phyloP scores from a whole-genome alignment of 371 early-diverging fungal genomes.

The Parasitella parasitica region DNA sequence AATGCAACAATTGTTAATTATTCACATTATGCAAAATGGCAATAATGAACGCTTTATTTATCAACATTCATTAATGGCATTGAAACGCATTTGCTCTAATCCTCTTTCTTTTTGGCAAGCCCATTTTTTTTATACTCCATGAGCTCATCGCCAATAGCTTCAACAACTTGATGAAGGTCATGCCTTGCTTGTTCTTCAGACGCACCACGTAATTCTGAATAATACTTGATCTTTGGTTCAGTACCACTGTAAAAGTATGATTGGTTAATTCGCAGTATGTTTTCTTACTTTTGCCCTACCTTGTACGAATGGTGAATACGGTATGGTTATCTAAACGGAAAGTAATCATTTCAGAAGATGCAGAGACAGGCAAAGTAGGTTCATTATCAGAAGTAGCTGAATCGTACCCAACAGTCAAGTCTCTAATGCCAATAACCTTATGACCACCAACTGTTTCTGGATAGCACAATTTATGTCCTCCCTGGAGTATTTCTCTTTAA shows the following conservation, averaged over 20 bases:
- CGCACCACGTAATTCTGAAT: conserved; percentile 74
- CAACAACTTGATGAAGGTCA: conserved; percentile 49
- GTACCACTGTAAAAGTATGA: conserved; percentile 73
- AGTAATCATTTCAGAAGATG: conserved; percentile 91
- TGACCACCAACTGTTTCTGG: conserved; percentile 72
- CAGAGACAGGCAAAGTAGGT: conserved; percentile 78
- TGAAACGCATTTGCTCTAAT: no score
- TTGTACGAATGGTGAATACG: conserved; percentile 77
- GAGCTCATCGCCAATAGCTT: conserved; percentile 56
- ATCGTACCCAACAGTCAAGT: conserved; percentile 90
- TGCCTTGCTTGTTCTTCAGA: conserved; percentile 50
- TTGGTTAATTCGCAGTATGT: not conserved
- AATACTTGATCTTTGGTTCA: conserved; percentile 97
- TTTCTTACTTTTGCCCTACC: conserved; percentile 20
- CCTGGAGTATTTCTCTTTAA: no score
- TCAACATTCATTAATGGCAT: no score
- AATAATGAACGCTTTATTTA: no score
- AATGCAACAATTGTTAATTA: no score
- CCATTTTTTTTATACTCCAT: conserved; percentile 58
- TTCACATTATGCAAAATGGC: no score
- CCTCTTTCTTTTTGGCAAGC: conserved; percentile 40
- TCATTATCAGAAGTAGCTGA: conserved; percentile 58
- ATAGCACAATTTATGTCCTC: conserved; percentile 57
- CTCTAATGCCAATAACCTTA: conserved; percentile 75
- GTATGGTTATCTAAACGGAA: conserved; percentile 76